These are phyloP conservation scores for Xylaria sp. DNA, from an alignment of 2,329 filamentous ascomycete genomes.

Conservation along the genomic window DNA sequence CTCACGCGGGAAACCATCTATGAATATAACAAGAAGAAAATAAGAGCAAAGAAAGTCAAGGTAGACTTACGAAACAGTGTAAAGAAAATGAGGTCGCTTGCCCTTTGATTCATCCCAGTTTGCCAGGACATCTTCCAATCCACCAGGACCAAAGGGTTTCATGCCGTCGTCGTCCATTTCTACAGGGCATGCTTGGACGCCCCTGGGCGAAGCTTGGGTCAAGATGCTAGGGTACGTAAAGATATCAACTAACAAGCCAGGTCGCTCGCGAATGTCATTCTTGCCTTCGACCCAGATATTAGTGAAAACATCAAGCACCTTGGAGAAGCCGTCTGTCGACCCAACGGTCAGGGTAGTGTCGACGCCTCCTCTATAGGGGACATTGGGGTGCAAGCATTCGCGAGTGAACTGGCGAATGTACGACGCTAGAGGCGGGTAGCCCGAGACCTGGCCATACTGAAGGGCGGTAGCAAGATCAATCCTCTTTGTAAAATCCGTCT, in stretches of 20 bases:
- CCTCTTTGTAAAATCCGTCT: conserved; percentile 66
- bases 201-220: conserved; percentile 68
- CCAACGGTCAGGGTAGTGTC: conserved; percentile 82
- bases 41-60: neutral
- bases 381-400: conserved; percentile 77
- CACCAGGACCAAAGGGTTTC: conserved; percentile 72
- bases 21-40: neutral
- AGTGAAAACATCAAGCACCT: conserved; percentile 75
- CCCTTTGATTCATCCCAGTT: conserved; percentile 82
- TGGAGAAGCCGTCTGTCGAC: conserved; percentile 83
- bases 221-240: conserved; percentile 83
- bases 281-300: conserved; percentile 75
- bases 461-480: conserved; percentile 83
- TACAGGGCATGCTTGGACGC: conserved; percentile 75
- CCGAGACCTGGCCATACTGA: conserved; percentile 84
- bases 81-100: conserved; percentile 80
- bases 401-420: conserved; percentile 81
- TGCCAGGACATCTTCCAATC: conserved; percentile 76
- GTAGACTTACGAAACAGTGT: conserved; percentile 79
- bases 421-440: conserved; percentile 77
- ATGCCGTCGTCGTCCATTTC: conserved; percentile 82
- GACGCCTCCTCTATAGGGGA: conserved; percentile 77
- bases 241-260: conserved; percentile 79
- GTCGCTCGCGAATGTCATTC: conserved; percentile 70
- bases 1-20: conserved; percentile 22